A percentile compares a stretch with the other conserved stretches of the same genome.
phyloP scores from a whole-genome alignment of 768 basidiomycete genomes.

The Podaxis pistillaris region DNA sequence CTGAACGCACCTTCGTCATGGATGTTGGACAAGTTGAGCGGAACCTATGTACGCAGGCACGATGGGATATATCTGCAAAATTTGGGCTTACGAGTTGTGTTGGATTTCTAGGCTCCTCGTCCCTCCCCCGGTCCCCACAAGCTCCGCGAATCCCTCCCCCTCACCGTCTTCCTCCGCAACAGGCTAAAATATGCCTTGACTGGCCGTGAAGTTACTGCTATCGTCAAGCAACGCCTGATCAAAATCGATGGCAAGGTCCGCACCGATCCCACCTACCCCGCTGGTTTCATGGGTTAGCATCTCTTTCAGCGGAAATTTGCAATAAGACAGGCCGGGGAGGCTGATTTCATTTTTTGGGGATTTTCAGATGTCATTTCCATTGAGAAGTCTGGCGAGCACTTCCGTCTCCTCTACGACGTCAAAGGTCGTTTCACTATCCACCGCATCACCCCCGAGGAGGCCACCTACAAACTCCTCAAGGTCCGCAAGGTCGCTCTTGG shows the following conservation, averaged over 20 bases:
- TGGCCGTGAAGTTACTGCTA: constrained; percentile 92
- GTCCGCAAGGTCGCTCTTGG: constrained; percentile 92
- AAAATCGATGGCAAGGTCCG: constrained; percentile 99
- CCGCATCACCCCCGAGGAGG: constrained; percentile 98
- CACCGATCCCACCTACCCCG: constrained; percentile 95
- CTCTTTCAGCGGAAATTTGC: not conserved
- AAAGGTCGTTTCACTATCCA: constrained; percentile 99
- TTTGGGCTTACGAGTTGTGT: constrained; percentile 15
- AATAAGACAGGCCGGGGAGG: too few species aligned
- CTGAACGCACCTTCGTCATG: constrained; percentile 96
- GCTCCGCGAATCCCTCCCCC: constrained; percentile 96
- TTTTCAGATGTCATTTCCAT: constrained; percentile 87
- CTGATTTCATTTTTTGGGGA: constrained; percentile 1
- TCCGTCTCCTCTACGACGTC: constrained; percentile 98
- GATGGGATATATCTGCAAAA: not conserved
- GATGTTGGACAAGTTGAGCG: constrained; percentile 99
- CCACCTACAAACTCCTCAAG: constrained; percentile 93
- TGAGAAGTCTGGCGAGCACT: constrained; percentile 98
- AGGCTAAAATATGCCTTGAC: constrained; percentile 98
- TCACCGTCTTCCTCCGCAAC: constrained; percentile 97
- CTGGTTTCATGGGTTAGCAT: constrained; percentile 92
- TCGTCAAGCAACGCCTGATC: constrained; percentile 94
- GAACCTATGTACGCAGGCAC: constrained; percentile 69
- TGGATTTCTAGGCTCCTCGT: constrained; percentile 72
- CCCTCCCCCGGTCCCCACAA: constrained; percentile 99